Base-by-base conservation (phyloP, 2,329 filamentous ascomycete species). In the Claviceps cyperi region DNA sequence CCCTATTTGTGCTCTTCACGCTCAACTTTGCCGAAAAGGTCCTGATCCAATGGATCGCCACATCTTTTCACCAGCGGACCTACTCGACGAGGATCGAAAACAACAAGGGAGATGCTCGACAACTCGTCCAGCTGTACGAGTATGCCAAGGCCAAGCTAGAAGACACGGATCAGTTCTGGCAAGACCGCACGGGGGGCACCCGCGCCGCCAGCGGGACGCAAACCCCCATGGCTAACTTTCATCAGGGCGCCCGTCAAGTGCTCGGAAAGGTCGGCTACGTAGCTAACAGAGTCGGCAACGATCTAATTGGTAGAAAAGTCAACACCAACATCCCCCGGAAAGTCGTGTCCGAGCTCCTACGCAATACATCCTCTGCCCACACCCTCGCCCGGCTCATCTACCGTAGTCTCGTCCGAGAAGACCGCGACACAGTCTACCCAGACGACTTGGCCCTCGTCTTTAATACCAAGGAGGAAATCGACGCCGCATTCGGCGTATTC, bases 1-100 rank as follows among this genome's bases (percentile, higher is more conserved):
- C 86, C 2, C 62, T 94, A n/a, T 90, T 97, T 58, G 83, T 94
- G 14, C 78, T 86, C 53, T 77, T 81, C 0, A 73, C 81, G 2
- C 71, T 96, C 54, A 96, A 97, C 66, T 84, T 92, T 53, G 73
- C 84, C 48, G 90, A 96, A 66, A 97, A 96, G 71, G 85, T 96
- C 53, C 77, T 94, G 57, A 94, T 96, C 50, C 90, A 96, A 62
- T 83, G 94, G 68, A 94, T 97, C 57, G 90, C 91, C 35, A 90
- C 90, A 51, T 89, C 84, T 54, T 97, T 97, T 66, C 91, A 97
- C 64, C 73, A 86, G 51, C 79, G 91, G 43, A 96, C 91, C 0
- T 97, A 97, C 60, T 82, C 86, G 22, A 87, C 91, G 58, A 76
- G 91, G 15, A 96, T 96, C 58, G 87, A 92, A 54, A 76, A 91